Evolutionary conservation across 495 filamentous ascomycete genomes (phyloP), one percentile per base, ranked within the genome.

Genomic region (Daldinia vernicosa): DNA sequence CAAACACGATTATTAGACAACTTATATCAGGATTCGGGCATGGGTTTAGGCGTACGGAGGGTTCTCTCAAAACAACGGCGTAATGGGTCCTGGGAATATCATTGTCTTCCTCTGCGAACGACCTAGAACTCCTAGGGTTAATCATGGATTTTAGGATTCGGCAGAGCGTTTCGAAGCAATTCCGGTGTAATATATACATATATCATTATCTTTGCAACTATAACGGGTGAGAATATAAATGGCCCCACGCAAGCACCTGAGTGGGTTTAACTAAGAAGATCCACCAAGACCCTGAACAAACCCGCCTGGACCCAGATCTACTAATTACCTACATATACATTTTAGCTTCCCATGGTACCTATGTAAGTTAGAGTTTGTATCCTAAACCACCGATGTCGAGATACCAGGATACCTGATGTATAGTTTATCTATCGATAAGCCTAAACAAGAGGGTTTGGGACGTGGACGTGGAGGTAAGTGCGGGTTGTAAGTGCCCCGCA

Each of bases 1-100:
- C 55, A 19, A 59, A 58, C 35, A 61, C 30, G 57, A 39, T 64
- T 72, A 43, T 60, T 68, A 67, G 45, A 71, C 45, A 51, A 55
- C 50, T 52, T 28, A 30, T 30, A 58, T 51, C 17, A 12, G 59
- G 53, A 37, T 35, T 11, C 3, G 63, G 53, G 30, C 30, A 60
- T 37, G 52, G 64, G 32, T 26, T 32, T 37, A 33, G 35, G 59
- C 59, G 37, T 67, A 32, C 52, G 57, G 58, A 24, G 14, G 59
- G 27, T 59, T 55, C 45, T 55, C n/a, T 33, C 59, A 14, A 58
- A 51, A 22, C 19, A 22, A 56, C 30, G 63, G 69, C 54, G 63
- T 71, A 35, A 51, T 24, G 32, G 69, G 69, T 47, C 11, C 43
- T 39, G 53, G 57, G 30, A 24, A 24, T 58, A 17, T 52, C 7